Conservation (phyloP, 2,329 filamentous ascomycete genomes). For the Proliferodiscus dingleyae region DNA sequence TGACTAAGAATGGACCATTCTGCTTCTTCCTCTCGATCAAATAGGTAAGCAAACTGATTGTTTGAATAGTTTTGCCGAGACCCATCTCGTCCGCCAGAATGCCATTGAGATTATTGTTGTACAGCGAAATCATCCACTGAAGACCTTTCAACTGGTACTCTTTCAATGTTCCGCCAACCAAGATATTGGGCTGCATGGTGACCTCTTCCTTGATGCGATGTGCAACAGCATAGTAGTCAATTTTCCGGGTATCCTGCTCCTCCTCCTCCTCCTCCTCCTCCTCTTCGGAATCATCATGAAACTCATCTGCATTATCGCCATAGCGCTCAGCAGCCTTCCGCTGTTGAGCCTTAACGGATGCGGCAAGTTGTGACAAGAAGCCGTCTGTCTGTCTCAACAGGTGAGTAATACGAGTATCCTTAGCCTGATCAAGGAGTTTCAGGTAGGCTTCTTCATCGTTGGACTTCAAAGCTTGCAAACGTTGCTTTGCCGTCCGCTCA, state of each 20-base stretch:
- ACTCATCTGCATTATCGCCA: constrained; percentile 53
- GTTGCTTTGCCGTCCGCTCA: constrained; percentile 96
- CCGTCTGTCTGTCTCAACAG: constrained; percentile 94
- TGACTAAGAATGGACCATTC: constrained; percentile 87
- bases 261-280: constrained; percentile 69
- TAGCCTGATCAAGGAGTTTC: constrained; percentile 95
- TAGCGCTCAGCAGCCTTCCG: constrained; percentile 75
- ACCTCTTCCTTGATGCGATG: constrained; percentile 95
- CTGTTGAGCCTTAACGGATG: constrained; percentile 92
- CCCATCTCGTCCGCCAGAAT: constrained; percentile 99
- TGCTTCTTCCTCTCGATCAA: constrained; percentile 95
- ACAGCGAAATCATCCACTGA: constrained; percentile 99
- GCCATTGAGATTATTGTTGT: constrained; percentile 99
- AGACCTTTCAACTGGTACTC: constrained; percentile 98
- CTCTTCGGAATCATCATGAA: constrained; percentile 54
- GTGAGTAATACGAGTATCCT: constrained; percentile 98
- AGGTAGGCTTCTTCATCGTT: constrained; percentile 99
- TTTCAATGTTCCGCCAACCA: constrained; percentile 89
- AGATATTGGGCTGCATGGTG: constrained; percentile 71
- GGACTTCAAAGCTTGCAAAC: constrained; percentile 96
- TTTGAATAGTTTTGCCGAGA: constrained; percentile 99
- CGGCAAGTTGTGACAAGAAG: constrained; percentile 91
- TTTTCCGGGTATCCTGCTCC: constrained; percentile 69
- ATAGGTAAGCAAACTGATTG: constrained; percentile 94
- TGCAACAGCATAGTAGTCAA: constrained; percentile 98